Evolutionary conservation across 2,329 filamentous ascomycete species (phyloP), one percentile per base, ranked within the genome.

Genomic region (Fonsecaea erecta): DNA sequence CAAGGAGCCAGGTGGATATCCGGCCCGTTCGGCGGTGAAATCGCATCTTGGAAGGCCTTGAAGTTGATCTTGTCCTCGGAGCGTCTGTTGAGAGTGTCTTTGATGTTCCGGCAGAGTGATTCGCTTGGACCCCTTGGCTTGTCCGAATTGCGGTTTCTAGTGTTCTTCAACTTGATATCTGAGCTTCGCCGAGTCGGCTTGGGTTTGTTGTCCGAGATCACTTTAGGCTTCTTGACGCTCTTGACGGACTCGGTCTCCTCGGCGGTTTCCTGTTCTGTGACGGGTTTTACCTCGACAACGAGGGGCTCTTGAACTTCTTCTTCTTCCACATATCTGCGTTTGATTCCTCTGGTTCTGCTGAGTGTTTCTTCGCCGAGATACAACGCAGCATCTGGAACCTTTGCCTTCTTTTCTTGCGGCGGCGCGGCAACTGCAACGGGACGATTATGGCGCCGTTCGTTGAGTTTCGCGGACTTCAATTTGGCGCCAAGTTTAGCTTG

Each of bases 41-140:
- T 57, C 11, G 65, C 65, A 24, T 65, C 66, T 5, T 18, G 9
- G 37, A 68, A 68, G 6, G 32, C 28, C 8, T 28, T 51, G 24
- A 53, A 61, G 37, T 58, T 57, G 8, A n/a, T 40, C 30, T 61
- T 63, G 18, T 35, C 37, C 2, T 21, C 18, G 9, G 60, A 52
- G 37, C 63, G 63, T 24, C 21, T 16, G 43, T 54, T 64, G n/a
- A 68, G 35, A 34, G 40, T 46, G 9, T 30, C 21, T 52, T 64
- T 61, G 48, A 67, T 51, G 16, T 48, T 32, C 4, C 28, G 55
- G 32, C 46, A 32, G 26, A 63, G 54, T 12, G 40, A 28, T n/a
- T 52, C 46, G 35, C 35, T 59, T 34, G 11, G 5, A 11, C 21
- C 32, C 21, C 16, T 55, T 24, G 32, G 51, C 30, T 48, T 58